Evolutionary conservation across 305 asterid genomes (phyloP).

Genomic region (Striga hermonthica): DNA sequence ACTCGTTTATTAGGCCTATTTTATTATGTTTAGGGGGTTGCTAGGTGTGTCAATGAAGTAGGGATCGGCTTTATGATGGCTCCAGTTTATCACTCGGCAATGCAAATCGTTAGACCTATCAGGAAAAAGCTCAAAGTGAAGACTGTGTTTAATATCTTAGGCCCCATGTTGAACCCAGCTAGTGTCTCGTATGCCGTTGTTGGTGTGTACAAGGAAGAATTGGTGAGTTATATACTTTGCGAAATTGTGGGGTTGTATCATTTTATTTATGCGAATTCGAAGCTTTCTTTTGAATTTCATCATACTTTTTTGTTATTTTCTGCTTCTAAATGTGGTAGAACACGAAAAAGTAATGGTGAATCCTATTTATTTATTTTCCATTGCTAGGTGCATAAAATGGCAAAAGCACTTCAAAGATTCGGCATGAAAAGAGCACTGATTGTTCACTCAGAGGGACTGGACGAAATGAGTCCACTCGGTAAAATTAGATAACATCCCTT

Average conservation of each 20-base stretch:
- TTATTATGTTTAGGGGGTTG: constrained; percentile 53
- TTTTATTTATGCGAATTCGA: constrained; percentile 16
- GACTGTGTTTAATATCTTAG: constrained; percentile 87
- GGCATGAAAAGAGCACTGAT: constrained; percentile 90
- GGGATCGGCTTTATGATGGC: constrained; percentile 97
- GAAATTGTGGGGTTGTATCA: not conserved
- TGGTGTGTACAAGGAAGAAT: constrained; percentile 77
- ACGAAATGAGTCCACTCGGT: constrained; percentile 98
- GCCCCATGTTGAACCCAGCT: constrained; percentile 97
- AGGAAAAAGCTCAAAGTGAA: constrained; percentile 80
- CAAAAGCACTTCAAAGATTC: constrained; percentile 70
- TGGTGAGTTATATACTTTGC: constrained; percentile 45
- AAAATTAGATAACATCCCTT: constrained; percentile 28
- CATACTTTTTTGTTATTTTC: not conserved
- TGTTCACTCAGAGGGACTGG: constrained; percentile 93
- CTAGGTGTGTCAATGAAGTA: constrained; percentile 62
- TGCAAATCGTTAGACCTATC: constrained; percentile 80
- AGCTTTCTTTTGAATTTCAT: constrained; percentile 10
- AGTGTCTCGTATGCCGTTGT: constrained; percentile 82
- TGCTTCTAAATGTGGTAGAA: not conserved
- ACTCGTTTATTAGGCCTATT: constrained; percentile 1
- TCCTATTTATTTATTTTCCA: constrained; percentile 10
- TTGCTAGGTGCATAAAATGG: constrained; percentile 81
- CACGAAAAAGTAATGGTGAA: too few species aligned
- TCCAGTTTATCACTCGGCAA: constrained; percentile 85